phyloP scores from a whole-genome alignment of 176 grass and related monocot genomes.

The maize (Zea mays) region Zm-B73-REFERENCE-NAM-5.0 NC_050100.1:39119501-39120000 shows the following conservation, averaged over 20 bases:
- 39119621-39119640: not conserved
- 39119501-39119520: not conserved
- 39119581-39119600: not conserved
- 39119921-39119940: not conserved
- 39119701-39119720: not conserved
- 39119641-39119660: not conserved
- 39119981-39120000: not conserved
- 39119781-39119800: not conserved
- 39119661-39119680: not conserved
- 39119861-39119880: not conserved
- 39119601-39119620: not conserved
- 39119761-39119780: not conserved
- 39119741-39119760: not conserved
- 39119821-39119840: not conserved
- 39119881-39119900: slow-evolving; percentile 17
- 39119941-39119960: not conserved
- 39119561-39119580: not conserved
- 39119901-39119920: not conserved
- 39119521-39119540: not conserved
- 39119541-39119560: not conserved
- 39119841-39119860: not conserved
- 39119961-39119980: not conserved
- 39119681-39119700: not conserved
- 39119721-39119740: not conserved
- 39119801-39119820: not conserved